Conservation (phyloP, 2,329 filamentous ascomycete genomes). For the Aspergillus intermedius region DNA sequence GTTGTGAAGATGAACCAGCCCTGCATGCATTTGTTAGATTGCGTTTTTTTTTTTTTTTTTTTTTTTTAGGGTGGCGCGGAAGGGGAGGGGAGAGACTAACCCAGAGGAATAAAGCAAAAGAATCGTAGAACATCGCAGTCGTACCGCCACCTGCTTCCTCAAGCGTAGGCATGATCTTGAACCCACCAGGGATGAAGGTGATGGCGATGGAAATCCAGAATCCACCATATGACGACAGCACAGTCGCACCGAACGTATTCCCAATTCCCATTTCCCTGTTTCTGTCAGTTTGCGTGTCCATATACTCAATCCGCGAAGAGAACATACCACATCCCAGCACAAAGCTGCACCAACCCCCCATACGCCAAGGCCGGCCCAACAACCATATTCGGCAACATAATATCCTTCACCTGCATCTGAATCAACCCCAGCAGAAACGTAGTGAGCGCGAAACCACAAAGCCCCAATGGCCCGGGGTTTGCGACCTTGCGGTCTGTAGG, state of each 20-base stretch:
- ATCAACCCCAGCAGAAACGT: constrained; percentile 70
- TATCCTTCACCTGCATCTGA: constrained; percentile 57
- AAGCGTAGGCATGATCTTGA: constrained; percentile 50
- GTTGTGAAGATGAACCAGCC: constrained; percentile 76
- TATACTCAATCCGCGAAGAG: background rate
- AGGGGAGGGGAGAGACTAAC: constrained; percentile 20
- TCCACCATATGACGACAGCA: constrained; percentile 67
- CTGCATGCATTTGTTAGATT: constrained; percentile 10
- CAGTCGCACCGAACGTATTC: constrained; percentile 73
- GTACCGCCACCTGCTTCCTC: constrained; percentile 23
- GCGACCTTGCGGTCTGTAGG: constrained; percentile 59
- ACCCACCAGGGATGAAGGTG: constrained; percentile 57
- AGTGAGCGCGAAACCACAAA: constrained; percentile 68
- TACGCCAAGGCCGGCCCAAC: constrained; percentile 63
- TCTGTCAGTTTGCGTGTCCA: background rate
- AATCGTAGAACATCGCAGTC: constrained; percentile 46
- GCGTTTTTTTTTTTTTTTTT: too few species aligned
- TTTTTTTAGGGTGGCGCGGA: too few species aligned
- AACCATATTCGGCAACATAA: constrained; percentile 56
- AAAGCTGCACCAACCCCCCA: constrained; percentile 65
- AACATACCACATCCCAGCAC: constrained; percentile 71
- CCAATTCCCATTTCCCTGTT: constrained; percentile 69
- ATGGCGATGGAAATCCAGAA: constrained; percentile 72
- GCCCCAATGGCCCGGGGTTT: constrained; percentile 67
- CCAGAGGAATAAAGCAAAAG: constrained; percentile 63